Percentiles rank a stretch among this genome's conserved stretches.
Conservation (phyloP, 2,329 filamentous ascomycete genomes). For the Grosmannia penicillata region DNA sequence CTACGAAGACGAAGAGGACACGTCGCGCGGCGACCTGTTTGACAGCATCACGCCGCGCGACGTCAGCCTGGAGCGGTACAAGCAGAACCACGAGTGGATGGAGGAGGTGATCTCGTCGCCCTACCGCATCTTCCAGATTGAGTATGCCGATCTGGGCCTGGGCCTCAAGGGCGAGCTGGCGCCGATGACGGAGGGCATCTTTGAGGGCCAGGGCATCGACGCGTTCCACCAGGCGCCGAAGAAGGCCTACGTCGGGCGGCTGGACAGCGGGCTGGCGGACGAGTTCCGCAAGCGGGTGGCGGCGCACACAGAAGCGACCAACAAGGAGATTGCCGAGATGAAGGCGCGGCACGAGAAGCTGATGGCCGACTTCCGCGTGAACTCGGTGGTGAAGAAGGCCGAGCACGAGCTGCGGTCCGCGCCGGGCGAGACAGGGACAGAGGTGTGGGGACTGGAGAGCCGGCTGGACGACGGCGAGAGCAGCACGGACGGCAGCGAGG, state of each 20-base stretch:
- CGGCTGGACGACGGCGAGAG: slow-evolving; percentile 30
- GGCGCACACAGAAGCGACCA: slow-evolving; percentile 56
- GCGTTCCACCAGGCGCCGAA: slow-evolving; percentile 30
- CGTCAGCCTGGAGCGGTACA: slow-evolving; percentile 73
- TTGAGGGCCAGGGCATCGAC: slow-evolving; percentile 48
- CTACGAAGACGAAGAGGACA: slow-evolving; percentile 82
- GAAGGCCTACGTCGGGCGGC: slow-evolving; percentile 47
- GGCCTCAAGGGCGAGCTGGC: slow-evolving; percentile 74
- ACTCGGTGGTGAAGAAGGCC: slow-evolving; percentile 53
- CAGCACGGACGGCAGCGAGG: slow-evolving; percentile 10
- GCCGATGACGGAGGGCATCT: slow-evolving; percentile 69
- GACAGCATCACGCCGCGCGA: slow-evolving; percentile 82
- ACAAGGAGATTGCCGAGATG: slow-evolving; percentile 73
- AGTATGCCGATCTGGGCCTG: slow-evolving; percentile 72
- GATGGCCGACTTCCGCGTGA: slow-evolving; percentile 59
- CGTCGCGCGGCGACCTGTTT: slow-evolving; percentile 73
- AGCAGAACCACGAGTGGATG: slow-evolving; percentile 98
- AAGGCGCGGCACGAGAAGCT: slow-evolving; percentile 63
- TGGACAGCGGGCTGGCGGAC: slow-evolving; percentile 64
- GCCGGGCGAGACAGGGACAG: slow-evolving; percentile 35
- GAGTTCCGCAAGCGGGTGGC: slow-evolving; percentile 70
- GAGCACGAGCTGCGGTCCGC: slow-evolving; percentile 63
- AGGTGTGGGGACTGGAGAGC: slow-evolving; percentile 49
- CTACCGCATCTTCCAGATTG: slow-evolving; percentile 72
- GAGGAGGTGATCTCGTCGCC: slow-evolving; percentile 90